phyloP scores from a whole-genome alignment of 345 rosid species.

The Sisymbrium irio region DNA sequence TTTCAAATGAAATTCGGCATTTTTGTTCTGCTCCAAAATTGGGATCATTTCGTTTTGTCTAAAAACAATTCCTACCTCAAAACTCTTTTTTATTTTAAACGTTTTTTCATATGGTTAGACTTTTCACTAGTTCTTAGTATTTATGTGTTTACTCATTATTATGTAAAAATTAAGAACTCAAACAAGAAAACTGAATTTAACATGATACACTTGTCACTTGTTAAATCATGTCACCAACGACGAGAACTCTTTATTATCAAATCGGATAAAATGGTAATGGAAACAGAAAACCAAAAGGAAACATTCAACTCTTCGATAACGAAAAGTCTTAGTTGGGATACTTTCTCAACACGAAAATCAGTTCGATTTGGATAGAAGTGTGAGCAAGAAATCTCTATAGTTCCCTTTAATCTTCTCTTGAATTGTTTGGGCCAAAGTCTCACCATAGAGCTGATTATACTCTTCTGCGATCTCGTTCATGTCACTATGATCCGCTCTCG shows the following conservation, averaged over 20 bases:
- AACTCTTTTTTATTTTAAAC: too few relatives aligned
- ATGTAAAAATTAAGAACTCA: neutral
- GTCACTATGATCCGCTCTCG: slow-evolving; percentile 60
- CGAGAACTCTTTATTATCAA: slow-evolving; percentile 21
- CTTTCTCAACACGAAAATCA: slow-evolving; percentile 20
- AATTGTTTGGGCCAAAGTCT: slow-evolving; percentile 45
- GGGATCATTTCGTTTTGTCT: too few relatives aligned
- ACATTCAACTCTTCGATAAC: neutral
- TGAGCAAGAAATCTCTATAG: slow-evolving; percentile 70
- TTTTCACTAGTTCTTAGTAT: neutral
- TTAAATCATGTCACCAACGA: slow-evolving; percentile 7
- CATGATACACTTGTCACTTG: neutral
- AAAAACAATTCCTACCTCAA: too few relatives aligned
- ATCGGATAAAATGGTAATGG: neutral
- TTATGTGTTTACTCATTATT: neutral
- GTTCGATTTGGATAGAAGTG: slow-evolving; percentile 47
- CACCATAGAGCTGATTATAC: slow-evolving; percentile 43
- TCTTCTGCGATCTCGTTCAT: slow-evolving; percentile 55
- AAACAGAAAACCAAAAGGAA: slow-evolving; percentile 11
- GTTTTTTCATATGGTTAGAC: neutral
- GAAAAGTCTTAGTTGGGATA: neutral
- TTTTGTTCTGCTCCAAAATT: too few relatives aligned
- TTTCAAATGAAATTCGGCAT: too few relatives aligned
- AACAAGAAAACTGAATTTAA: neutral
- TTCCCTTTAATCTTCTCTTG: slow-evolving; percentile 62